Percentiles rank a stretch among this genome's conserved stretches.
These are phyloP conservation scores for Zopfochytrium polystomum DNA, from an alignment of 371 early-diverging fungal genomes.

Conservation along the genomic window DNA sequence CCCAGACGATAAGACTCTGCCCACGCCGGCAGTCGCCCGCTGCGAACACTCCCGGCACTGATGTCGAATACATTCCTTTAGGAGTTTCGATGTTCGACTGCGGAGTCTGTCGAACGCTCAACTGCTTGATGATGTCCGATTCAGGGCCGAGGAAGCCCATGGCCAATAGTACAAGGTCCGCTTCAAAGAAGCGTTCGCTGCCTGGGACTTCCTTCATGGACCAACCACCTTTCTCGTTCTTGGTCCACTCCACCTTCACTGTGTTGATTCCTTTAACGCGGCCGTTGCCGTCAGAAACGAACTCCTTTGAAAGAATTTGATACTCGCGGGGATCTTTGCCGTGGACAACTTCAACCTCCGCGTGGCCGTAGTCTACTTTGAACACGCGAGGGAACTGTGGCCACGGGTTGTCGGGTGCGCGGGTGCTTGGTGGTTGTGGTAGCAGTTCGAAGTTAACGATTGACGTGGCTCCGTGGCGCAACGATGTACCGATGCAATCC, in stretches of 20 bases:
- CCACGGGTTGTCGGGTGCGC: constrained; percentile 93
- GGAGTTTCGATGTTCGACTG: constrained; percentile 78
- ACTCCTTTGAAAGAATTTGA: constrained; percentile 88
- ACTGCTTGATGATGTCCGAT: constrained; percentile 71
- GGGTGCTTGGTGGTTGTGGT: constrained; percentile 79
- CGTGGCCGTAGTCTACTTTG: constrained; percentile 94
- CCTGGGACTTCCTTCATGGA: constrained; percentile 80
- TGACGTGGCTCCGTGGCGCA: constrained; percentile 82
- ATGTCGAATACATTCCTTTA: constrained; percentile 74
- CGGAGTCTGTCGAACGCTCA: constrained; percentile 69
- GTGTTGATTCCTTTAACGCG: constrained; percentile 88
- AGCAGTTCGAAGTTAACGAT: constrained; percentile 94
- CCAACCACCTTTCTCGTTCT: constrained; percentile 78
- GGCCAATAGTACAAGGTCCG: constrained; percentile 86
- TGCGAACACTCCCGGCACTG: constrained; percentile 80
- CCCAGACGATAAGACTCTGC: constrained; percentile 93
- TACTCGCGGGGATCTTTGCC: constrained; percentile 94
- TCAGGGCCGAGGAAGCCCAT: constrained; percentile 98
- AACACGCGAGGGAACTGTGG: constrained; percentile 91
- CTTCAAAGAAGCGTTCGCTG: constrained; percentile 77
- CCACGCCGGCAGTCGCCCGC: constrained; percentile 97
- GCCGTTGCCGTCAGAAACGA: constrained; percentile 79
- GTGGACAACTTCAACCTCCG: constrained; percentile 80
- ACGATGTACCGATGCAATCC: constrained; percentile 92
- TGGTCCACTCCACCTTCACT: constrained; percentile 91